Conservation (phyloP, 1,284 basidiomycete genomes). For the Heterobasidion occidentale region DNA sequence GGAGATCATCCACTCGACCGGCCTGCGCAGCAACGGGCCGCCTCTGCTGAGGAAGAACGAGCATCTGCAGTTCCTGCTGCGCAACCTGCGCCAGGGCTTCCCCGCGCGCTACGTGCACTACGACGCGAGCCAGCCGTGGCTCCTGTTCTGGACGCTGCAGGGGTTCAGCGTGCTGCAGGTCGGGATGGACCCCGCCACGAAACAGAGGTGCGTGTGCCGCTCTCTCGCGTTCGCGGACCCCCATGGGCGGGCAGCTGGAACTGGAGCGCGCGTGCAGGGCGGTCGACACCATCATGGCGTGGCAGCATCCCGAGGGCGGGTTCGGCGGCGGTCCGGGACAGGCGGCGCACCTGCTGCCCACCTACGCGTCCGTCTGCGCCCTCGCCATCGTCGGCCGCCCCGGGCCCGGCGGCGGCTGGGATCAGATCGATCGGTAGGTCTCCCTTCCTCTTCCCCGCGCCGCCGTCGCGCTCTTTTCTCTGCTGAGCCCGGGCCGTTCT, state of each 20-base stretch:
- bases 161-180: slow-evolving; percentile 73
- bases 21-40: slow-evolving; percentile 20
- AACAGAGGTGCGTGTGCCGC: slow-evolving; percentile 50
- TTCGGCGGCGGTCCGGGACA: slow-evolving; percentile 92
- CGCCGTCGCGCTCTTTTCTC: background rate
- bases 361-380: slow-evolving; percentile 83
- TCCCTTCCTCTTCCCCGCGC: too few species aligned
- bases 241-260: background rate
- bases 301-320: slow-evolving; percentile 79
- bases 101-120: slow-evolving; percentile 72
- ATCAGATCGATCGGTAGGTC: slow-evolving; percentile 66
- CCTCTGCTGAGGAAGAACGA: slow-evolving; percentile 42
- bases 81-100: slow-evolving; percentile 69
- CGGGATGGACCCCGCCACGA: slow-evolving; percentile 66
- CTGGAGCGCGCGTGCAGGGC: slow-evolving; percentile 31
- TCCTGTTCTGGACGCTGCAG: slow-evolving; percentile 88
- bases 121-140: slow-evolving; percentile 90
- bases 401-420: slow-evolving; percentile 76
- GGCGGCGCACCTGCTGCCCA: slow-evolving; percentile 81
- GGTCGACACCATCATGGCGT: slow-evolving; percentile 71
- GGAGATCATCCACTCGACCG: slow-evolving; percentile 42
- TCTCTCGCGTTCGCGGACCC: background rate
- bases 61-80: slow-evolving; percentile 64
- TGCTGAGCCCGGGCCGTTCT: background rate
- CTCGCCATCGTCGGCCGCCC: slow-evolving; percentile 78